A percentile compares a stretch with the other conserved stretches of the same genome.
phyloP scores from a whole-genome alignment of 495 filamentous ascomycete genomes.

The Viridothelium virens region DNA sequence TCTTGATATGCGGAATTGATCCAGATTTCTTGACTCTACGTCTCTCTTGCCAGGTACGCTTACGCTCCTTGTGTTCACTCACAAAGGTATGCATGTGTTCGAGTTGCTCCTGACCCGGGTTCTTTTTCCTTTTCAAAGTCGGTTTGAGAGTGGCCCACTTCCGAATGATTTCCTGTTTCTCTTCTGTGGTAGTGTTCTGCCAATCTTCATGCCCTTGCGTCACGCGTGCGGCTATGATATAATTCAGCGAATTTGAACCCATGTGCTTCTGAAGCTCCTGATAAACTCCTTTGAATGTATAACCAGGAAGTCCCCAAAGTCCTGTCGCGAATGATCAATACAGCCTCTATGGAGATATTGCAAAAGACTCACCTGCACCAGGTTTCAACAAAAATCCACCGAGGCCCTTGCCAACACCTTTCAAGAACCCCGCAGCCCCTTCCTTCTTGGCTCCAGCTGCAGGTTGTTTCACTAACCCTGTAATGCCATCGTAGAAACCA shows the following conservation, averaged over 20 bases:
- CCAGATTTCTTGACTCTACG: not conserved
- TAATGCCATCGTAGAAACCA: conserved; percentile 52
- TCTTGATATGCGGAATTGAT: not conserved
- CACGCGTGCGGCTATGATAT: conserved; percentile 65
- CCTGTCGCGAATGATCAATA: conserved; percentile 24
- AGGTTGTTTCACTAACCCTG: conserved; percentile 66
- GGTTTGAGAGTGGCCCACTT: conserved; percentile 50
- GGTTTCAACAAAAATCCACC: conserved; percentile 66
- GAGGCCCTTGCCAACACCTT: conserved; percentile 68
- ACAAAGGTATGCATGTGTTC: conserved; percentile 16
- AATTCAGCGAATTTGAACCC: conserved; percentile 55
- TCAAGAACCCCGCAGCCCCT: conserved; percentile 59
- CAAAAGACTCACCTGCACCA: conserved; percentile 42
- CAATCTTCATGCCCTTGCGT: conserved; percentile 63
- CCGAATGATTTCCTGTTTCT: conserved; percentile 49
- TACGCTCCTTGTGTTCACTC: conserved; percentile 3
- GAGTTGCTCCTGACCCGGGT: conserved; percentile 40
- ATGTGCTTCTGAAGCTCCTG: conserved; percentile 60
- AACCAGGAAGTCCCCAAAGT: conserved; percentile 61
- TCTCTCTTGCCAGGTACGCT: conserved; percentile 8
- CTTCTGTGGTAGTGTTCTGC: conserved; percentile 39
- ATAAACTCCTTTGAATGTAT: conserved; percentile 67
- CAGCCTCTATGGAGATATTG: conserved; percentile 8
- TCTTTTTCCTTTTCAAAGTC: conserved; percentile 49
- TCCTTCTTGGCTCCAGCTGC: conserved; percentile 58